These are phyloP conservation scores for Tothia fuscella DNA, from an alignment of 2,329 filamentous ascomycete species.

Conservation along the genomic window DNA sequence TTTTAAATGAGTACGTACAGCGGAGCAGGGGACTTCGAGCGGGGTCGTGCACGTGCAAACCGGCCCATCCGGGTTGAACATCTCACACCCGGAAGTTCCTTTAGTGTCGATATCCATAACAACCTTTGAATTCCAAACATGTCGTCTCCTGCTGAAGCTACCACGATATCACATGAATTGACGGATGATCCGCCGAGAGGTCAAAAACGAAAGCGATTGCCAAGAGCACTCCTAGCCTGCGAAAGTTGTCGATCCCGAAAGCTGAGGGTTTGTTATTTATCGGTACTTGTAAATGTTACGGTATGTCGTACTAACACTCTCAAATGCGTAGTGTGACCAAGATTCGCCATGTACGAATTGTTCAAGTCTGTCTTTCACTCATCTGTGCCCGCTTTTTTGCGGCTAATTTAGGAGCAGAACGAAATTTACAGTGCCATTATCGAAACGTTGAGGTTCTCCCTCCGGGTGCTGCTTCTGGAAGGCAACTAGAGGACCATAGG, in stretches of 20 bases:
- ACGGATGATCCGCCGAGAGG: conserved; percentile 2
- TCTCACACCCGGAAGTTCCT: no score
- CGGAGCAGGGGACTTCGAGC: no score
- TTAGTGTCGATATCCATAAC: no score
- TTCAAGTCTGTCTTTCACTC: conserved; percentile 1
- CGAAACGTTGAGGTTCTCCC: conserved; percentile 5
- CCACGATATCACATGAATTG: neutral
- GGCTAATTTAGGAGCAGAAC: neutral
- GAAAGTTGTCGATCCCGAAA: conserved; percentile 9
- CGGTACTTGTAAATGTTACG: neutral
- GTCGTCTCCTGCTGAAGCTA: no score
- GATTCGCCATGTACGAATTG: conserved; percentile 7
- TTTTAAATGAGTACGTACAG: no score
- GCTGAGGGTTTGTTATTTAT: neutral
- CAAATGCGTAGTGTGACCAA: conserved; percentile 8
- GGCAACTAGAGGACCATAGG: neutral
- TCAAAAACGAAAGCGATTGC: conserved; percentile 10
- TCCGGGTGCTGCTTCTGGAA: neutral
- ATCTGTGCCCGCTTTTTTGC: neutral
- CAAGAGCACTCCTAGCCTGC: conserved; percentile 8
- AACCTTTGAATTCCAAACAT: no score
- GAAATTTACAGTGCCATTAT: conserved; percentile 2
- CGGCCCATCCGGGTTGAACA: no score
- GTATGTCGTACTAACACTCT: neutral
- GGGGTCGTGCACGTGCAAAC: no score